Conservation (phyloP, 108 stramenopile genomes). For the Chaetoceros tenuissimus region DNA sequence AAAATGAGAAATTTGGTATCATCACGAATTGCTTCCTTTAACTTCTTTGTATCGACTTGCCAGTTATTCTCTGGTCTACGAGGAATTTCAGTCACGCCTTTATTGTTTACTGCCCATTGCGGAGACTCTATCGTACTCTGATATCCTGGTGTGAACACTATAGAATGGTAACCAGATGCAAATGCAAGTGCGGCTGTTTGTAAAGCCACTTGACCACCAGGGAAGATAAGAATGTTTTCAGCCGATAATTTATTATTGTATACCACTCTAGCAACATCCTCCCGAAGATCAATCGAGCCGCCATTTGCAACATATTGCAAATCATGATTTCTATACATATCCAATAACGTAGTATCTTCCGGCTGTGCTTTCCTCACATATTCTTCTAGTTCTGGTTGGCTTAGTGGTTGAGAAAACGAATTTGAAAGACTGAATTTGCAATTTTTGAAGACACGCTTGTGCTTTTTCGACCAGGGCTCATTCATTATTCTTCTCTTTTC, state of each 20-base stretch:
- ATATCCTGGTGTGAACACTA: constrained; percentile 75
- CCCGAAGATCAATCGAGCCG: constrained; percentile 51
- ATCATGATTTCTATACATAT: constrained; percentile 37
- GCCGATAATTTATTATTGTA: constrained; percentile 33
- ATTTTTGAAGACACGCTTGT: constrained; percentile 58
- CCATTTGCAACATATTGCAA: constrained; percentile 69
- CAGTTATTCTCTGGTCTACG: constrained; percentile 35
- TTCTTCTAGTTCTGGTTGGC: constrained; percentile 39
- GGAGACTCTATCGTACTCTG: constrained; percentile 59
- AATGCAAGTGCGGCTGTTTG: constrained; percentile 65
- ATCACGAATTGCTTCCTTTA: constrained; percentile 37
- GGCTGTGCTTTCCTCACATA: constrained; percentile 21
- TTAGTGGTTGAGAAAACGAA: constrained; percentile 64
- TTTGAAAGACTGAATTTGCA: constrained; percentile 58
- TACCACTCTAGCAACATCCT: constrained; percentile 50
- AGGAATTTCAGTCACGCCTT: constrained; percentile 46
- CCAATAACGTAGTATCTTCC: constrained; percentile 30
- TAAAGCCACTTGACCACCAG: constrained; percentile 71
- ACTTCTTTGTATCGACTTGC: constrained; percentile 44
- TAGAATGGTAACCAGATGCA: constrained; percentile 44
- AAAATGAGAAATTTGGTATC: constrained; percentile 54
- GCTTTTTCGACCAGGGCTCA: constrained; percentile 44
- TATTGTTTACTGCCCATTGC: constrained; percentile 28
- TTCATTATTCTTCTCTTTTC: no score
- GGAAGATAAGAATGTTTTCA: constrained; percentile 58